A percentile compares a stretch with the other conserved stretches of the same genome.
These are phyloP conservation scores for Mucor plumbeus DNA, from an alignment of 371 early-diverging fungal species.

Conservation along the genomic window DNA sequence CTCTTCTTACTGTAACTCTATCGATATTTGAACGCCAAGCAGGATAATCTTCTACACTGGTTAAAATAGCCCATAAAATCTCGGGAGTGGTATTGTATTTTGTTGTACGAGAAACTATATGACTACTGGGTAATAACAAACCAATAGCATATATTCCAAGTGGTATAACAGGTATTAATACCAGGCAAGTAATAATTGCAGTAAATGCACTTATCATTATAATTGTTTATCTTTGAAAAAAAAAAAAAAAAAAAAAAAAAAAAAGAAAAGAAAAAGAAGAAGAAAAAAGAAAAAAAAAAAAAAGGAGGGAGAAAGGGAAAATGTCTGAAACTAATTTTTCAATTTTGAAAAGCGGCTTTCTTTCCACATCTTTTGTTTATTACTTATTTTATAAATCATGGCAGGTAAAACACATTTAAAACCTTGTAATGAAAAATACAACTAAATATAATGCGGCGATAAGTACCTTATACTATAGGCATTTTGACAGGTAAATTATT, in stretches of 20 bases:
- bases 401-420: background rate
- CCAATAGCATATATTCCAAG: slow-evolving; percentile 33
- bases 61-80: slow-evolving; percentile 44
- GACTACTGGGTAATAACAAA: slow-evolving; percentile 23
- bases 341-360: background rate
- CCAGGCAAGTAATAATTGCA: slow-evolving; percentile 11
- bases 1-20: slow-evolving; percentile 22
- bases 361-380: background rate
- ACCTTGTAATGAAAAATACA: background rate
- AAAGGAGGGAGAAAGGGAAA: slow-evolving; percentile 4
- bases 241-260: slow-evolving; percentile 5
- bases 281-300: slow-evolving; percentile 5
- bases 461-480: slow-evolving; percentile 15
- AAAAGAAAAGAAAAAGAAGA: background rate
- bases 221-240: background rate
- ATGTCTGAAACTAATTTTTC: background rate
- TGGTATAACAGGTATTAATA: slow-evolving; percentile 28
- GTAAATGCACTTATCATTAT: slow-evolving; percentile 20
- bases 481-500: slow-evolving; percentile 18
- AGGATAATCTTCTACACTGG: slow-evolving; percentile 42
- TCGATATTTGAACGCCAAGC: slow-evolving; percentile 44
- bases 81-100: slow-evolving; percentile 32
- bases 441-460: background rate
- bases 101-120: slow-evolving; percentile 23
- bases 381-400: background rate